Base-by-base conservation (phyloP, 2,329 filamentous ascomycete genomes). In the Apiospora koreana region DNA sequence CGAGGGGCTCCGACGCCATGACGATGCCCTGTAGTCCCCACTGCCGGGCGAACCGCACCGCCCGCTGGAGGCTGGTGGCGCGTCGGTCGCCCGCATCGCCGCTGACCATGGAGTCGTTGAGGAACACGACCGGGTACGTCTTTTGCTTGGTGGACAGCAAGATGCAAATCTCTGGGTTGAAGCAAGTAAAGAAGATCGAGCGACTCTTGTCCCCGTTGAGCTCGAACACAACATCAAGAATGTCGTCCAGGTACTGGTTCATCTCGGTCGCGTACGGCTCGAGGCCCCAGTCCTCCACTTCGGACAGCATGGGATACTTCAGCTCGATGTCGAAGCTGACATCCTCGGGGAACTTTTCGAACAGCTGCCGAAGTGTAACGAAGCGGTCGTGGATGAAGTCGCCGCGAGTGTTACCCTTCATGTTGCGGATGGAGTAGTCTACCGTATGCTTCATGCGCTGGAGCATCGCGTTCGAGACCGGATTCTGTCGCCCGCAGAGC, bases 291-390 rank as follows among this genome's bases (percentile, higher is more conserved):
- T 78, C 78, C 10, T 73, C 71, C 5, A 81, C 76, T 75, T 84
- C 82, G 71, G 79, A 79, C 18, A 82, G 73, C 65, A 80, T 77
- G 3, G 81, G 81, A 70, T 83, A 84, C 73, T 84, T 84, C 54
- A 83, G 76, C 73, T 84, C 82, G 25, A 83, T 78, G 65, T 83
- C 79, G 69, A 83, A 81, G 1, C 78, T 78, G n/a, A 83, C 75
- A 10, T 75, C 72, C 7, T 78, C 71, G 0, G 81, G 81, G 2
- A 84, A 71, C 50, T 77, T 73, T 9, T 71, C 65, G 12, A 84
- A 77, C 18, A 83, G 70, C 64, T 84, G 80, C 68, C 81, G 77
- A 21, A 83, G 70, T 7, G 81, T 83, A 1, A 79, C 72, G 50
- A 83, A 79, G 2, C 80, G 74, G 21, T 78, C 79, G 45, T 83